Evolutionary conservation across 2,329 filamentous ascomycete genomes (phyloP), one percentile per base, ranked within the genome.

Genomic region (Aureobasidium uvarum): DNA sequence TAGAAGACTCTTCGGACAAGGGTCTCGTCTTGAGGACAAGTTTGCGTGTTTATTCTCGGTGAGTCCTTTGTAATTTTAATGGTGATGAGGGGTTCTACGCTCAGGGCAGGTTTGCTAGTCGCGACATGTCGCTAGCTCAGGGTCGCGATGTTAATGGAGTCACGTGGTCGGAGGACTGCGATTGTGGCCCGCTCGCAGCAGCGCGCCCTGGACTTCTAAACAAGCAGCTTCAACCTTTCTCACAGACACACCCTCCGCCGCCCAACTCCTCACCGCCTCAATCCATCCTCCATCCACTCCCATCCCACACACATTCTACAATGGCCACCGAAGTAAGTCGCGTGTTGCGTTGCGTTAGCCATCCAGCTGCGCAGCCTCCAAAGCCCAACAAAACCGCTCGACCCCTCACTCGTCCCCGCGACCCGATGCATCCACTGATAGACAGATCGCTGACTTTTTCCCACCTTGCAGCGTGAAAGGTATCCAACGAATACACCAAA

Each of bases 391-490:
- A 67, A 67, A 64, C 56, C 58, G 52, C 62, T 50, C 39, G 46
- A 39, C 54, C 48, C 51, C 66, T 60, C 60, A 50, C 55, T 59
- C 64, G 62, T 31, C 28, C 14, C 50, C 62, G 62, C 62, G 38
- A 52, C 62, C 62, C 51, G 41, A 46, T 56, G 20, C 51, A 7
- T 60, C 45, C 11, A 51, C 25, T 62, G 45, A 62, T 50, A 62
- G 58, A 51, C 45, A 60, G 41, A 50, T 62, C 72, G 72, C 71
- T 76, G 73, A 78, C 79, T 78, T 71, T 48, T 77, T 45, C 33
- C 50, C 5, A 31, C 54, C 66, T 58, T 71, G 68, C 73, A 82
- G 80, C 80, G 80, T 74, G 80, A 82, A 75, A 81, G 79, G 80
- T 82, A 81, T 65, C 58, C 58, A 66, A 10, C 23, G 10, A 28